Conservation (phyloP, 352 stramenopile genomes). For the Phytophthora ohioensis region DNA sequence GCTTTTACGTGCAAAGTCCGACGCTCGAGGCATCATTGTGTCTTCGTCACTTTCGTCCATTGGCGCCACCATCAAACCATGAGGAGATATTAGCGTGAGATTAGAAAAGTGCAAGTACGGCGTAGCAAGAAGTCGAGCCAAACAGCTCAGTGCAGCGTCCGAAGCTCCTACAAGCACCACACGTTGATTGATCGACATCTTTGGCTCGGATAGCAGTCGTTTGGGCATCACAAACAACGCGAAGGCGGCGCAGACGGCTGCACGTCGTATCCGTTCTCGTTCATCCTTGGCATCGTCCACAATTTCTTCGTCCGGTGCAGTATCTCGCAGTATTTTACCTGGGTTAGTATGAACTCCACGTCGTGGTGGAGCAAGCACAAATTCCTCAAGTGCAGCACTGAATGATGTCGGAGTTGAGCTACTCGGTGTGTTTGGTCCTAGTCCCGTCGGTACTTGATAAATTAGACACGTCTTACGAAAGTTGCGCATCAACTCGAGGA, state of each 20-base stretch:
- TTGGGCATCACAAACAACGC: conserved; percentile 90
- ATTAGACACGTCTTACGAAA: conserved; percentile 80
- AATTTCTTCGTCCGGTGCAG: conserved; percentile 40
- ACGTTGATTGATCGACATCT: conserved; percentile 83
- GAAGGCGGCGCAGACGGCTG: conserved; percentile 42
- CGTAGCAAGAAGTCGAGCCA: conserved; percentile 77
- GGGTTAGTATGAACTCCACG: conserved; percentile 26
- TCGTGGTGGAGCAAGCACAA: conserved; percentile 68
- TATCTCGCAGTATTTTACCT: not conserved
- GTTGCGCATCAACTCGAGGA: conserved; percentile 85
- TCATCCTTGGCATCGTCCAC: conserved; percentile 63
- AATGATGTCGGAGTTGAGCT: conserved; percentile 24
- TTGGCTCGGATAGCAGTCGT: conserved; percentile 87
- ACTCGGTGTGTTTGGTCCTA: not conserved
- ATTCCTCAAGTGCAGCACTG: conserved; percentile 62
- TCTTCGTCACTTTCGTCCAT: conserved; percentile 22
- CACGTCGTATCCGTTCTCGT: conserved; percentile 32
- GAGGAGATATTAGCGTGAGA: conserved; percentile 85
- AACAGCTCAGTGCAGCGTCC: conserved; percentile 78
- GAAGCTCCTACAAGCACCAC: conserved; percentile 90
- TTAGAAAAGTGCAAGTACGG: conserved; percentile 90
- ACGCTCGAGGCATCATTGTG: conserved; percentile 2
- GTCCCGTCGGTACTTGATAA: conserved; percentile 46
- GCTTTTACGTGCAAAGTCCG: conserved; percentile 66
- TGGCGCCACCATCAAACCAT: conserved; percentile 61